Base-by-base conservation (phyloP, 2,329 filamentous ascomycete species). In the Arthroderma sp. region DNA sequence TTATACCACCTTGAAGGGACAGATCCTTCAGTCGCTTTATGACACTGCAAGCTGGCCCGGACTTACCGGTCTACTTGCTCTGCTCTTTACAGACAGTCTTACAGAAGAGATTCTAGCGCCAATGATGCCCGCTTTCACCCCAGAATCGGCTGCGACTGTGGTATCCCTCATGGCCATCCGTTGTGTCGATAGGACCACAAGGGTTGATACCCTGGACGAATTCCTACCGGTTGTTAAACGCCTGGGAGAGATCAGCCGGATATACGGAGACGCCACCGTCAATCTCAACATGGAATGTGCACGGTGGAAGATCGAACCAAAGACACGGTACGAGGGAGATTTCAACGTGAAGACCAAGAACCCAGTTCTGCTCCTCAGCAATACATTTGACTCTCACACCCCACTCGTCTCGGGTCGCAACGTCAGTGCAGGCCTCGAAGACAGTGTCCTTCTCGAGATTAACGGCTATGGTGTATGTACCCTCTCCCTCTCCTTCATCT, bases 351-450 rank as follows among this genome's bases (percentile, higher is more conserved):
- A 49, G 32, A 55, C 54, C 4, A 53, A 51, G 44, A 49, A 49
- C 36, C 58, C 57, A 1, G 43, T 58, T 11, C 46, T 59, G n/a
- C 47, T 55, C 36, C 46, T 58, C n/a, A 54, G 55, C n/a, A 57
- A 55, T 36, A 50, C 47, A 4, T 52, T 48, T 15, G 57, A 59
- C 31, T 51, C 49, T 2, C 47, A 50, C 3, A 60, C 56, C 1
- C 55, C 58, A 5, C 37, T 58, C 2, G 37, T 42, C 1, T 51
- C 49, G 3, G 58, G 57, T 1, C 37, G 45, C 4, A 55, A 57
- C 36, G 48, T 51, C 29, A 57, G 55, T 38, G 42, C 50, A 2
- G 48, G 45, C 1, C 55, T 56, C 34, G 45, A 53, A 11, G 54
- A 49, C 6, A 60, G 56, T 41, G 50, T 52, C 2, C 45, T 60